These are phyloP conservation scores for Prunus yedoensis DNA, from an alignment of 331 rosid genomes.

Conservation along the genomic window DNA sequence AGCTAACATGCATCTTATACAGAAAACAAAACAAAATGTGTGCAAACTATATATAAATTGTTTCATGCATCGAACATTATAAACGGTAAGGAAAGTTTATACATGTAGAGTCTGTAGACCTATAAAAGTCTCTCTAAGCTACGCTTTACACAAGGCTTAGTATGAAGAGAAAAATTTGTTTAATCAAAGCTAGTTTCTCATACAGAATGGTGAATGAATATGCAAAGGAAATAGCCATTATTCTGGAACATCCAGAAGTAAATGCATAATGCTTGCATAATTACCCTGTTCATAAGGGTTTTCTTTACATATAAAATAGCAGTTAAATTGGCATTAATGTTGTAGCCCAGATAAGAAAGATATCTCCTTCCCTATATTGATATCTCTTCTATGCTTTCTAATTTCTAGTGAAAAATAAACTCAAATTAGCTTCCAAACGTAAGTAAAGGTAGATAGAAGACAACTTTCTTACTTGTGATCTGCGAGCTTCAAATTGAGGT, in stretches of 20 bases:
- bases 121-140: not conserved
- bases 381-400: not conserved
- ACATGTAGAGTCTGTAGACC: not conserved
- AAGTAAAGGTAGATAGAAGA: not conserved
- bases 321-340: not conserved
- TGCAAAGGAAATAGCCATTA: not conserved
- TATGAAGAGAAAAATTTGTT: not conserved
- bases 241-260: not conserved
- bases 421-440: not conserved
- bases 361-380: not conserved
- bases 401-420: not conserved
- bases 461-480: constrained; percentile 69
- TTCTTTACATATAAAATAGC: not conserved
- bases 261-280: not conserved
- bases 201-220: not conserved
- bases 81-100: not conserved
- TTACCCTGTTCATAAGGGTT: not conserved
- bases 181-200: not conserved
- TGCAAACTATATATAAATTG: not conserved
- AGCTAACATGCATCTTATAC: not conserved
- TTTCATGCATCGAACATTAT: not conserved
- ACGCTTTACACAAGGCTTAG: not conserved
- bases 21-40: not conserved
- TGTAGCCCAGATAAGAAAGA: not conserved
- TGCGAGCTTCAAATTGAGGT: constrained; percentile 92